These are phyloP conservation scores for Monascus purpureus DNA, from an alignment of 495 filamentous ascomycete species.

Conservation along the genomic window DNA sequence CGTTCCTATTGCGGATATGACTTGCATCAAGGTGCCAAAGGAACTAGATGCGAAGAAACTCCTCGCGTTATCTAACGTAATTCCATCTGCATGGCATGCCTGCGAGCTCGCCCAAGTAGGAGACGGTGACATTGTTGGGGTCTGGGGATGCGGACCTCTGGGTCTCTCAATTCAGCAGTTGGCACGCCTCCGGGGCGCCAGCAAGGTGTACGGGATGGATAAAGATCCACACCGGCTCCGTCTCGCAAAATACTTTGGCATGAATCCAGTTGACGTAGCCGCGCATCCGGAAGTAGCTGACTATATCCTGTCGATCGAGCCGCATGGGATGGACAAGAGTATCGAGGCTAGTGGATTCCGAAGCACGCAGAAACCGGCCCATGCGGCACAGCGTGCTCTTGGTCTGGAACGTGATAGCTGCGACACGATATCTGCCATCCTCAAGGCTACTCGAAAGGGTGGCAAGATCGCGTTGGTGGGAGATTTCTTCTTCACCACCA, in stretches of 20 bases:
- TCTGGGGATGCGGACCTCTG: slow-evolving; percentile 28
- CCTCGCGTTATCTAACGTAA: slow-evolving; percentile 22
- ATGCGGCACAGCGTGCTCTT: slow-evolving; percentile 12
- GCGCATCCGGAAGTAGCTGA: slow-evolving; percentile 13
- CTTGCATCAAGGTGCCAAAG: slow-evolving; percentile 23
- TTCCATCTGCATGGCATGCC: slow-evolving; percentile 21
- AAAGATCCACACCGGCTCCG: slow-evolving; percentile 12
- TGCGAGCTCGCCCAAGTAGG: slow-evolving; percentile 19
- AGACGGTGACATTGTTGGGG: slow-evolving; percentile 24
- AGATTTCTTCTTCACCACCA: slow-evolving; percentile 17
- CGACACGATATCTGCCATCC: slow-evolving; percentile 15
- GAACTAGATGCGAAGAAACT: slow-evolving; percentile 38
- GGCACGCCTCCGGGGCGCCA: slow-evolving; percentile 13
- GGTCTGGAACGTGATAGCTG: slow-evolving; percentile 13
- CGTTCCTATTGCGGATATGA: slow-evolving; percentile 25
- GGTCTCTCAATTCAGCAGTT: slow-evolving; percentile 13
- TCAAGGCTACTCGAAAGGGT: slow-evolving; percentile 18
- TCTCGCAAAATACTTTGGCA: slow-evolving; percentile 14
- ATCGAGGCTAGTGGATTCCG: slow-evolving; percentile 23
- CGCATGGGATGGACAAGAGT: slow-evolving; percentile 16
- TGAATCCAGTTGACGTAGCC: slow-evolving; percentile 12
- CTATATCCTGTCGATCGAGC: slow-evolving; percentile 16
- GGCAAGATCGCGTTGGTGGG: slow-evolving; percentile 19
- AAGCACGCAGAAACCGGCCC: slow-evolving; percentile 8
- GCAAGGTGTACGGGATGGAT: slow-evolving; percentile 19